phyloP scores from a whole-genome alignment of 148 eudicot genomes.

The Arctostaphylos glauca region DNA sequence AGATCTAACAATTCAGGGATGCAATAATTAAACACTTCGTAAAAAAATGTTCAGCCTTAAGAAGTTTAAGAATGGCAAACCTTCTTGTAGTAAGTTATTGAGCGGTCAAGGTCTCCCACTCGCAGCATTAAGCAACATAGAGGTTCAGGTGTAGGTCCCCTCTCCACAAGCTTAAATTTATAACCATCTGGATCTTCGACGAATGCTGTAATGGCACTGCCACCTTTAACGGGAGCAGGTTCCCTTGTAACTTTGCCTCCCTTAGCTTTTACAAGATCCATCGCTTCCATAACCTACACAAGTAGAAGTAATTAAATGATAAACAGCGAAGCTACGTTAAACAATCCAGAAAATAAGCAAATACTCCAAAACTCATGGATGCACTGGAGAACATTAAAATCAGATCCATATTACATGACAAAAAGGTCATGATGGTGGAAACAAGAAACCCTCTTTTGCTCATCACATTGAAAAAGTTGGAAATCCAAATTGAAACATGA shows the following conservation, averaged over 20 bases:
- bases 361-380: background rate
- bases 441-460: background rate
- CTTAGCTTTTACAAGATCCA: conserved; percentile 67
- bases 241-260: conserved; percentile 74
- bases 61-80: conserved; percentile 19
- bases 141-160: conserved; percentile 53
- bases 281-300: conserved; percentile 59
- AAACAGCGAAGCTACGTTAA: background rate
- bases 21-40: background rate
- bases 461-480: background rate
- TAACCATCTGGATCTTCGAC: conserved; percentile 85
- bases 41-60: background rate
- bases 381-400: background rate
- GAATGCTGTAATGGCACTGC: conserved; percentile 50
- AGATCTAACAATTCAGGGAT: conserved; percentile 1
- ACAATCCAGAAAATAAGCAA: background rate
- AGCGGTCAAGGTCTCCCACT: conserved; percentile 75
- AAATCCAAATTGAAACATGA: background rate
- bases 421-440: background rate
- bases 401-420: background rate
- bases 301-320: background rate
- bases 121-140: conserved; percentile 75
- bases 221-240: conserved; percentile 76
- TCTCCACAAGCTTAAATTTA: conserved; percentile 68
- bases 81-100: conserved; percentile 68